Conservation (phyloP, 1,284 basidiomycete genomes). For the Puccinia novopanici region DNA sequence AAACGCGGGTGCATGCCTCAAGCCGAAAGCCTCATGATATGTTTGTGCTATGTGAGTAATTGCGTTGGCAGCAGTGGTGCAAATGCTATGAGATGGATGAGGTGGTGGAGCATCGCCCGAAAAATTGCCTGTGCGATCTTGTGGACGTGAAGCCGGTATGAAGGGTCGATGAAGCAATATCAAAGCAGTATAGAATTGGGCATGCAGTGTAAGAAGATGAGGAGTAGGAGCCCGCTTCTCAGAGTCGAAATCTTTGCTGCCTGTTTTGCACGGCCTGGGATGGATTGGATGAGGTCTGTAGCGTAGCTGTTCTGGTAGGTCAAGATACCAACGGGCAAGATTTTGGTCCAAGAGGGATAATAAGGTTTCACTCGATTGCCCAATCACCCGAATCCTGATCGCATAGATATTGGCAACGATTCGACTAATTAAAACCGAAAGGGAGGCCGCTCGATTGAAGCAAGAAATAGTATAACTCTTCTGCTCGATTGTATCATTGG, state of each 20-base stretch:
- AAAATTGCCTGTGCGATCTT: conserved; percentile 32
- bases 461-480: conserved; percentile 69
- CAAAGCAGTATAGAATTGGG: conserved; percentile 82
- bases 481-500: conserved; percentile 60
- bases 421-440: conserved; percentile 62
- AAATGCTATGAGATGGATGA: conserved; percentile 72
- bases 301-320: conserved; percentile 70
- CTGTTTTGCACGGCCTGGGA: conserved; percentile 52
- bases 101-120: conserved; percentile 64
- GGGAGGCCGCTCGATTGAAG: conserved; percentile 72
- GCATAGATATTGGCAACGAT: conserved; percentile 75
- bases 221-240: conserved; percentile 61
- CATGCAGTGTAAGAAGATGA: conserved; percentile 74
- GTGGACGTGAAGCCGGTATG: conserved; percentile 28
- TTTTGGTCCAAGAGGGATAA: conserved; percentile 67
- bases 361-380: conserved; percentile 64
- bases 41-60: conserved; percentile 70
- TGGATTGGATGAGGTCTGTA: conserved; percentile 55
- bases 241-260: neutral
- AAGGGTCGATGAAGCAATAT: conserved; percentile 75
- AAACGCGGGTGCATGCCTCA: conserved; percentile 71
- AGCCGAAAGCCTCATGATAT: conserved; percentile 62
- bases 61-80: conserved; percentile 72
- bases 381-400: conserved; percentile 65
- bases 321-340: conserved; percentile 76